Conservation (phyloP, 2,329 filamentous ascomycete genomes). For the Cordyceps javanica region DNA sequence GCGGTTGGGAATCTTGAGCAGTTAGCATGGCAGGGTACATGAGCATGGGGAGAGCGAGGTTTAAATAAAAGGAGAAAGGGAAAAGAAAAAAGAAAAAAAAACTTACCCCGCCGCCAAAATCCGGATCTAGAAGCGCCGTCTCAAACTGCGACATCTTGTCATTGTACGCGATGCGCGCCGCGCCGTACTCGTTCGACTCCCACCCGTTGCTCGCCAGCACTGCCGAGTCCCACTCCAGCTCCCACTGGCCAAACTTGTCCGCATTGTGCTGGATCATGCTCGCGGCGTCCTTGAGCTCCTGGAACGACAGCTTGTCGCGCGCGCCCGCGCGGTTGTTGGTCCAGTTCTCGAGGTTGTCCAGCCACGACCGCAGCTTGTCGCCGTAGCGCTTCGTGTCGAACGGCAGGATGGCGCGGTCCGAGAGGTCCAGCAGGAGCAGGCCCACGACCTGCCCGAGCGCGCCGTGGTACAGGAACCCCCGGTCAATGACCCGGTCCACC, state of each 20-base stretch:
- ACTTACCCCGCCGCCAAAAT: constrained; percentile 67
- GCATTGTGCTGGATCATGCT: constrained; percentile 45
- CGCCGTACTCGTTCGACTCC: constrained; percentile 63
- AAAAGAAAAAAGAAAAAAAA: constrained; percentile 3
- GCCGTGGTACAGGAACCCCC: constrained; percentile 74
- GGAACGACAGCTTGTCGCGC: constrained; percentile 21
- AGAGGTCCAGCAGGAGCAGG: constrained; percentile 77
- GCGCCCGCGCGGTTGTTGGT: constrained; percentile 34
- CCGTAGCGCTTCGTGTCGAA: constrained; percentile 76
- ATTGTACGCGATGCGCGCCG: constrained; percentile 70
- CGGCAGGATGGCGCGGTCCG: constrained; percentile 74
- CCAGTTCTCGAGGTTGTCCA: constrained; percentile 62
- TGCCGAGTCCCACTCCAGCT: constrained; percentile 66
- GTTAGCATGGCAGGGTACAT: constrained; percentile 14
- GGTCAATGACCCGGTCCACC: constrained; percentile 76
- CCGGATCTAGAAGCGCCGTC: constrained; percentile 71
- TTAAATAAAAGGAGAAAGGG: background rate
- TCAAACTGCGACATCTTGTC: constrained; percentile 75
- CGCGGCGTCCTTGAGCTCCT: constrained; percentile 48
- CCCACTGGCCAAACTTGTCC: constrained; percentile 67
- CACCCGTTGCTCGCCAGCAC: constrained; percentile 68
- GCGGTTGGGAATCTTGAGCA: constrained; percentile 65
- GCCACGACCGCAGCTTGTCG: constrained; percentile 55
- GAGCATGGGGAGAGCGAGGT: background rate
- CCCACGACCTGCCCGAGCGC: constrained; percentile 73